Percentiles rank a stretch among this genome's conserved stretches.
phyloP scores from a whole-genome alignment of 2,329 filamentous ascomycete species.

The Colletotrichum lindemuthianum region DNA sequence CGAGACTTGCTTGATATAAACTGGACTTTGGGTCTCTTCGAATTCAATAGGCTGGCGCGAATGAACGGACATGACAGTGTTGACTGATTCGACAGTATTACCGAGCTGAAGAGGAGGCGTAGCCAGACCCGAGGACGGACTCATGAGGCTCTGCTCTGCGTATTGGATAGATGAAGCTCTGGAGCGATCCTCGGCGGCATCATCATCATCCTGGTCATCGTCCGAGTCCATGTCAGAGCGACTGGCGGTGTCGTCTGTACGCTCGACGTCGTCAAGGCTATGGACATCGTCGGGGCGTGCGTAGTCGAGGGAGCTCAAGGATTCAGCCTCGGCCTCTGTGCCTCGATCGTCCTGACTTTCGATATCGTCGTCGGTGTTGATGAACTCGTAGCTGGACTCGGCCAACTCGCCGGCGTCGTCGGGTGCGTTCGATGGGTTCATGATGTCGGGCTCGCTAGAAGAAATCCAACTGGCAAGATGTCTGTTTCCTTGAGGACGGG shows the following conservation, averaged over 20 bases:
- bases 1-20: slow-evolving; percentile 50
- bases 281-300: slow-evolving; percentile 62
- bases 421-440: slow-evolving; percentile 55
- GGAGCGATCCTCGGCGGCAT: slow-evolving; percentile 40
- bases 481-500: slow-evolving; percentile 64
- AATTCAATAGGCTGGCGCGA: slow-evolving; percentile 55
- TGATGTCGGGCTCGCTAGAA: slow-evolving; percentile 66
- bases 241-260: slow-evolving; percentile 49
- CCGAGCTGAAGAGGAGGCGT: slow-evolving; percentile 20
- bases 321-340: slow-evolving; percentile 59
- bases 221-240: slow-evolving; percentile 32
- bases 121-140: slow-evolving; percentile 47
- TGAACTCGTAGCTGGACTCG: slow-evolving; percentile 68
- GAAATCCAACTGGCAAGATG: slow-evolving; percentile 69
- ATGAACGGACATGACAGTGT: slow-evolving; percentile 29
- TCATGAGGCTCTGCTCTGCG: slow-evolving; percentile 58
- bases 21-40: slow-evolving; percentile 49
- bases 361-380: slow-evolving; percentile 64
- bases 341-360: slow-evolving; percentile 62
- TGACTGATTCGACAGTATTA: slow-evolving; percentile 38
- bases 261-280: slow-evolving; percentile 61
- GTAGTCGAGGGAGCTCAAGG: slow-evolving; percentile 61
- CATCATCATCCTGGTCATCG: slow-evolving; percentile 24
- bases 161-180: slow-evolving; percentile 57
- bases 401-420: slow-evolving; percentile 57